Base-by-base conservation (phyloP, 2,329 filamentous ascomycete species). In the Pyrenophora tritici-repentis region DNA sequence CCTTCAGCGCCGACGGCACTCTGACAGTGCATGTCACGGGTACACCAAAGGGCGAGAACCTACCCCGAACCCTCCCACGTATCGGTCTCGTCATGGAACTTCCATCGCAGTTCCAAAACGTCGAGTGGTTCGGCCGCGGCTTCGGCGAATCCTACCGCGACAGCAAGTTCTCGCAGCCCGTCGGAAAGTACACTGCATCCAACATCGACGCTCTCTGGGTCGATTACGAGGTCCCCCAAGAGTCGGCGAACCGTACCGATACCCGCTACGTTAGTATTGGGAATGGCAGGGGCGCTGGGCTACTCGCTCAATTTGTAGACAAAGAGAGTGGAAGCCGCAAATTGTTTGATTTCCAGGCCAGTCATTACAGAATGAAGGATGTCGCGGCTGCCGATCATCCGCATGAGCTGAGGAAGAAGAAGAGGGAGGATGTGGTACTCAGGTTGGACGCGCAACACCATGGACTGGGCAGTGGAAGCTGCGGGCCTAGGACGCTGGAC, bases 61-160 rank as follows among this genome's bases (percentile, higher is more conserved):
- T 76, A 2, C 84, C 85, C 0, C 71, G 72, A 3, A 81, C 82
- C 32, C 69, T 89, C 0, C 85, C 87, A 0, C 79, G 86, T 7
- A 77, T 87, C 18, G 87, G 87, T 0, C 73, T 89, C 3, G 79
- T 84, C 43, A 62, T 88, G 4, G 76, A 78, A 29, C 69, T 87
- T 0, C 74, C 76, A 4, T 67, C 75, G 29, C 45, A 67, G 0
- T 77, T 85, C 18, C 74, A 81, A 42, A 58, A 70, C 1, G 80
- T 82, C 3, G 68, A 73, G 8, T 90, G 86, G 84, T 82, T 83
- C 53, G 86, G 86, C 5, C 81, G 81, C 4, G 86, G 87, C 0
- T 84, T 85, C 0, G 83, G 83, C 2, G 86, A 89, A 67, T 82
- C 79, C 9, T 90, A 89, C 74, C 73, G 75, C 13, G 87, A 90